Conservation (phyloP, 305 asterid species). For the Fraxinus greggii region DNA sequence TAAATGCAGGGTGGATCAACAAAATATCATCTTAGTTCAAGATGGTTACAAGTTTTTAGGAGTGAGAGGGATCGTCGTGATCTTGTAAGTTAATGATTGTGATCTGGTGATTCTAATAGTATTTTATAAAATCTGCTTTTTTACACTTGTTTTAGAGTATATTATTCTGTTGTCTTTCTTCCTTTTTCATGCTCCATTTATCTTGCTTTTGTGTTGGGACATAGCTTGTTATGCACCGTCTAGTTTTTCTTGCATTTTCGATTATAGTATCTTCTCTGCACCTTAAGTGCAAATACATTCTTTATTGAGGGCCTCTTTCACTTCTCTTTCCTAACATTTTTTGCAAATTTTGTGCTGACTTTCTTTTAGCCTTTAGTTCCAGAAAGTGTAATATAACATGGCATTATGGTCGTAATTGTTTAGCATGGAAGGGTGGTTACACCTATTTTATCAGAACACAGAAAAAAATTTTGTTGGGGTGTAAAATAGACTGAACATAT, state of each 20-base stretch:
- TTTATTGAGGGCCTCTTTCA: background rate
- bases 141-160: background rate
- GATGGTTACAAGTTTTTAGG: slow-evolving; percentile 91
- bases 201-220: background rate
- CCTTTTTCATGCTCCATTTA: background rate
- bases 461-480: background rate
- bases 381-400: background rate
- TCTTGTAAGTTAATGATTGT: slow-evolving; percentile 66
- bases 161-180: background rate
- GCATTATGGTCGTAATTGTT: background rate
- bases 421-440: background rate
- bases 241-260: background rate
- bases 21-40: slow-evolving; percentile 79
- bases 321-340: background rate
- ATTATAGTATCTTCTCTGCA: background rate
- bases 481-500: background rate
- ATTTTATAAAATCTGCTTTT: background rate
- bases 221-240: background rate
- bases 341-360: background rate
- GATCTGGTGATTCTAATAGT: background rate
- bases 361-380: background rate
- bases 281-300: background rate
- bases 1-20: slow-evolving; percentile 83
- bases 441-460: background rate
- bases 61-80: slow-evolving; percentile 99